A percentile compares a stretch with the other conserved stretches of the same genome.
Conservation (phyloP, 208 protist genomes). For the Leishmania gerbilli region DNA sequence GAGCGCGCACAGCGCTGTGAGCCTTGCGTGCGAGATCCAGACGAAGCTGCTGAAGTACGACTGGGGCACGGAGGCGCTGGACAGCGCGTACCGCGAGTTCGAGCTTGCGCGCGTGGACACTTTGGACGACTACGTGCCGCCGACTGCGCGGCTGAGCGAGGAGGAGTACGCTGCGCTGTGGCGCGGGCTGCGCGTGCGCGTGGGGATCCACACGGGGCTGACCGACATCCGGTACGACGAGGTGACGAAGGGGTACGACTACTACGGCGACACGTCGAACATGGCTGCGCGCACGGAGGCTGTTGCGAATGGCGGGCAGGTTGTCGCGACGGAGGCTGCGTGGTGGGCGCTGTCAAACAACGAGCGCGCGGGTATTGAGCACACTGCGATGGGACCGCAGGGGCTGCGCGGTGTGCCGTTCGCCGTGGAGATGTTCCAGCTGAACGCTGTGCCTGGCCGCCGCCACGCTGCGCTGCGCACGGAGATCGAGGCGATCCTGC, state of each 20-base stretch:
- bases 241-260: constrained; percentile 64
- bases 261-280: constrained; percentile 7
- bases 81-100: constrained; percentile 54
- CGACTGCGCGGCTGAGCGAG: constrained; percentile 34
- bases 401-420: constrained; percentile 59
- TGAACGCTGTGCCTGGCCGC: constrained; percentile 51
- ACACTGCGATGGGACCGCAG: constrained; percentile 35
- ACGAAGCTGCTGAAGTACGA: constrained; percentile 46
- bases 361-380: constrained; percentile 29
- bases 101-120: constrained; percentile 35
- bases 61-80: constrained; percentile 52
- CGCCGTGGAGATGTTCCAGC: constrained; percentile 64
- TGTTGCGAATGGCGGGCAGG: constrained; percentile 76
- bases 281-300: constrained; percentile 69
- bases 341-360: constrained; percentile 39
- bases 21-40: constrained; percentile 58
- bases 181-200: constrained; percentile 55
- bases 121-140: constrained; percentile 21
- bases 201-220: constrained; percentile 69
- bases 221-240: constrained; percentile 61
- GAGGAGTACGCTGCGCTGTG: constrained; percentile 43
- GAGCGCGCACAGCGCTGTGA: constrained; percentile 38
- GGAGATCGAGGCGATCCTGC: constrained; percentile 42
- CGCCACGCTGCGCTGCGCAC: constrained; percentile 45
- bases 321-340: constrained; percentile 49